Evolutionary conservation across 2,329 filamentous ascomycete genomes (phyloP).

Genomic region (Alternaria brassicicola): DNA sequence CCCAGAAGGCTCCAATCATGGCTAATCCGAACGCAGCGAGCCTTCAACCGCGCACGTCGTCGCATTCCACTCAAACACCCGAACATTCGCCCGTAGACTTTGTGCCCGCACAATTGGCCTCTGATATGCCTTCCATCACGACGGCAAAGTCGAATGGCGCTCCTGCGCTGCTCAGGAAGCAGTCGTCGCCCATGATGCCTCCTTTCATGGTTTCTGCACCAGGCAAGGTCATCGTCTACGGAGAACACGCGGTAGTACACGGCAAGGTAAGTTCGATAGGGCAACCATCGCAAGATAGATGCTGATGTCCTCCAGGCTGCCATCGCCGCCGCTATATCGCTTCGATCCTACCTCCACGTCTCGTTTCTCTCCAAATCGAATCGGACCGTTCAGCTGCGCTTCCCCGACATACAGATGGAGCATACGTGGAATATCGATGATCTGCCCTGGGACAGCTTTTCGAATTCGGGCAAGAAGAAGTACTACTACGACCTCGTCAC

Average conservation of each 20-base stretch:
- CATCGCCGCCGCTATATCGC: slow-evolving; percentile 91
- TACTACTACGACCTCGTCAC: slow-evolving; percentile 87
- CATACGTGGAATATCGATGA: slow-evolving; percentile 95
- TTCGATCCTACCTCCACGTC: slow-evolving; percentile 95
- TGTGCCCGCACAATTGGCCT: slow-evolving; percentile 36
- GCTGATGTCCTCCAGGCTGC: slow-evolving; percentile 66
- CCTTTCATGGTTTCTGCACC: slow-evolving; percentile 98
- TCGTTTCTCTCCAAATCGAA: slow-evolving; percentile 92
- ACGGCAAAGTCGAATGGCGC: slow-evolving; percentile 17
- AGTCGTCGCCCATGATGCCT: slow-evolving; percentile 70
- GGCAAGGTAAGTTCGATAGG: slow-evolving; percentile 71
- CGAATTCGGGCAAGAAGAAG: slow-evolving; percentile 84
- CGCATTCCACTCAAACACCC: slow-evolving; percentile 36
- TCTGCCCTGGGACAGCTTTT: slow-evolving; percentile 85
- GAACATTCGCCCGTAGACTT: slow-evolving; percentile 36
- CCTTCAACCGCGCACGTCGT: slow-evolving; percentile 30
- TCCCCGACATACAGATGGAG: slow-evolving; percentile 86
- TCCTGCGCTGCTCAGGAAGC: slow-evolving; percentile 36
- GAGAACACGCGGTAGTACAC: slow-evolving; percentile 97
- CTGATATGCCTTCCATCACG: slow-evolving; percentile 26
- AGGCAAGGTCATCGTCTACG: slow-evolving; percentile 97
- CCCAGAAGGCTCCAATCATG: slow-evolving; percentile 3
- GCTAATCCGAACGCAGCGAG: slow-evolving; percentile 27
- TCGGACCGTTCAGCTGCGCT: slow-evolving; percentile 83
- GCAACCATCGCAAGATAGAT: neutral